Conservation (phyloP, 2,329 filamentous ascomycete genomes). For the Neoscytalidium dimidiatum region DNA sequence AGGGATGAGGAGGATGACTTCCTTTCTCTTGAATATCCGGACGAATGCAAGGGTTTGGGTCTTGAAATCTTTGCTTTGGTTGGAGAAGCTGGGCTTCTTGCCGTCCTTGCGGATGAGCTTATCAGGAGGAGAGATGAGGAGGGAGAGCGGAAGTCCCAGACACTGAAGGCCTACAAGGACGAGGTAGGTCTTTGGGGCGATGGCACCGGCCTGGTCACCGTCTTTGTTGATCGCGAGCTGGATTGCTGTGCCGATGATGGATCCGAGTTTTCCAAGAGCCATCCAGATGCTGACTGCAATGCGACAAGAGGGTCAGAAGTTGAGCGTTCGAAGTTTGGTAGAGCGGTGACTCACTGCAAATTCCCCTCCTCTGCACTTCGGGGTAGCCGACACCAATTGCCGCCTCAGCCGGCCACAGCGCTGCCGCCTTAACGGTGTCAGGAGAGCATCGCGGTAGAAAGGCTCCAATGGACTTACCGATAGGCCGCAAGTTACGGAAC, state of each 20-base stretch:
- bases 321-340: neutral
- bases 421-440: slow-evolving; percentile 37
- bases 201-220: slow-evolving; percentile 46
- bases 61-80: slow-evolving; percentile 22
- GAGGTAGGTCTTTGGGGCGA: slow-evolving; percentile 46
- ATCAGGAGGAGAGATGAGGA: slow-evolving; percentile 49
- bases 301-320: neutral
- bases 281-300: slow-evolving; percentile 52
- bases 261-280: slow-evolving; percentile 54
- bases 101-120: slow-evolving; percentile 48
- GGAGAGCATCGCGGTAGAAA: neutral
- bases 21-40: slow-evolving; percentile 44
- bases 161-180: slow-evolving; percentile 48
- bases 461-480: neutral
- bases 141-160: slow-evolving; percentile 47
- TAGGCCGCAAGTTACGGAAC: slow-evolving; percentile 36
- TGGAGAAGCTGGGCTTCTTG: slow-evolving; percentile 24
- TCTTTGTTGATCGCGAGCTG: slow-evolving; percentile 53
- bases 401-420: slow-evolving; percentile 45
- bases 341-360: neutral
- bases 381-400: slow-evolving; percentile 49
- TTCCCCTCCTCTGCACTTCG: slow-evolving; percentile 47
- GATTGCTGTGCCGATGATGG: slow-evolving; percentile 55
- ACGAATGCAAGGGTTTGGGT: slow-evolving; percentile 33
- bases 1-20: slow-evolving; percentile 53